Conservation (phyloP, 192 early-diverging fungal species). For the Allomyces macrogynus region DNA sequence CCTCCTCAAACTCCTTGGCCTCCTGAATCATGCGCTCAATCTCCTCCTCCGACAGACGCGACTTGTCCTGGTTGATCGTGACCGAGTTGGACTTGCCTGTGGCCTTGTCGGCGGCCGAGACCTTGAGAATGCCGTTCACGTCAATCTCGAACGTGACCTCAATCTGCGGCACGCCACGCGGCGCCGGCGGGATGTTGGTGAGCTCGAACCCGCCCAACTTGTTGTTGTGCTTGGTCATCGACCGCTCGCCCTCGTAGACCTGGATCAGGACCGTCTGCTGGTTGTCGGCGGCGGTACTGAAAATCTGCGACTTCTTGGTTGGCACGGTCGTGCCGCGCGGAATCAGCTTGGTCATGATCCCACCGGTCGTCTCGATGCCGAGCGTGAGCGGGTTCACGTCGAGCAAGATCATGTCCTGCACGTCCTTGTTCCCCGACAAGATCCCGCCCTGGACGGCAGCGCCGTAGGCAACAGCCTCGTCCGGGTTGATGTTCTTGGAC, state of each 20-base stretch:
- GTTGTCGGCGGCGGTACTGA: conserved; percentile 93
- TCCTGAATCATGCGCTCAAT: conserved; percentile 94
- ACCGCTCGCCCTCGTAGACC: conserved; percentile 91
- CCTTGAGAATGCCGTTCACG: conserved; percentile 82
- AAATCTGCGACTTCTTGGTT: conserved; percentile 96
- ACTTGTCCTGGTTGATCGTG: conserved; percentile 95
- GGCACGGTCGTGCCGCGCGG: conserved; percentile 81
- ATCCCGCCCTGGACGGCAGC: conserved; percentile 92
- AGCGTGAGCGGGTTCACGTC: conserved; percentile 93
- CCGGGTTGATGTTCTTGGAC: conserved; percentile 91
- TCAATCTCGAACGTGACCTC: conserved; percentile 94
- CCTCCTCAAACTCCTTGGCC: conserved; percentile 83
- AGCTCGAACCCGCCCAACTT: conserved; percentile 93
- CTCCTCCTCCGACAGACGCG: conserved; percentile 78
- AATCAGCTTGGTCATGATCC: conserved; percentile 91
- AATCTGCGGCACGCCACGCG: conserved; percentile 90
- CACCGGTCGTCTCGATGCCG: conserved; percentile 95
- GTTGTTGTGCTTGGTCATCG: conserved; percentile 98
- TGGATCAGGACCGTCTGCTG: conserved; percentile 90
- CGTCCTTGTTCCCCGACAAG: conserved; percentile 48
- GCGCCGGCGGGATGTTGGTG: conserved; percentile 78
- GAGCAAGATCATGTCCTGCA: conserved; percentile 51
- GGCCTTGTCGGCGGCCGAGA: conserved; percentile 84
- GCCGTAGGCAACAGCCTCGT: conserved; percentile 96
- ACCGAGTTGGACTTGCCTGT: conserved; percentile 92